Evolutionary conservation across 805 yeast genomes (phyloP).

Genomic region (Starmerella powellii): DNA sequence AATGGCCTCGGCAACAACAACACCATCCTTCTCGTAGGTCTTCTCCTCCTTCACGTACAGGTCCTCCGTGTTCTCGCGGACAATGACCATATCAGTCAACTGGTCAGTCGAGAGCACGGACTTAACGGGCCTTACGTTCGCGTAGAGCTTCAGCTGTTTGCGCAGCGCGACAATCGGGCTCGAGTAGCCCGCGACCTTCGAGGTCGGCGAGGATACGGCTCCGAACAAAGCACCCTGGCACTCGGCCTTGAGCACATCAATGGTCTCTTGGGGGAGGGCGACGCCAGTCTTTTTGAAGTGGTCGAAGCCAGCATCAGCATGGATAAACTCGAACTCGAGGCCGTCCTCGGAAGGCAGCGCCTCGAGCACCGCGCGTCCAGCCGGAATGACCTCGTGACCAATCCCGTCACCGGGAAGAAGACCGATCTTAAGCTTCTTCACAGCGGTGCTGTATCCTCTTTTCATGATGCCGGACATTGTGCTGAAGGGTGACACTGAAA

Average conservation of each 20-base stretch:
- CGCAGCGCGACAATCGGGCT: slow-evolving; percentile 98
- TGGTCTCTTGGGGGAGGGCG: slow-evolving; percentile 90
- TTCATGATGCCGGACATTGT: slow-evolving; percentile 9
- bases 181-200: slow-evolving; percentile 90
- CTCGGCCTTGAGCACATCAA: slow-evolving; percentile 55
- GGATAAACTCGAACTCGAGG: slow-evolving; percentile 71
- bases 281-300: slow-evolving; percentile 88
- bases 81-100: slow-evolving; percentile 94
- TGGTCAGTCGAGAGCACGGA: slow-evolving; percentile 75
- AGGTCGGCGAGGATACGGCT: slow-evolving; percentile 87
- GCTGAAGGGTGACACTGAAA: too few relatives aligned
- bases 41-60: slow-evolving; percentile 89
- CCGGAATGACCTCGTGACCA: slow-evolving; percentile 95
- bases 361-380: slow-evolving; percentile 80
- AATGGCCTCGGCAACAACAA: slow-evolving; percentile 92
- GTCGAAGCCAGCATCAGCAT: slow-evolving; percentile 89
- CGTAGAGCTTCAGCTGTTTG: slow-evolving; percentile 86
- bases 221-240: slow-evolving; percentile 98
- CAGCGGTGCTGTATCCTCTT: slow-evolving; percentile 10
- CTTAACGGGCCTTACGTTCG: slow-evolving; percentile 96
- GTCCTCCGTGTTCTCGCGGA: slow-evolving; percentile 97
- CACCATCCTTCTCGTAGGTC: slow-evolving; percentile 60
- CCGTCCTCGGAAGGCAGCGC: slow-evolving; percentile 55
- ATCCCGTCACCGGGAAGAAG: slow-evolving; percentile 98
- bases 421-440: slow-evolving; percentile 31